Evolutionary conservation across 164 flowering plant genomes (phyloP).

Genomic region (Tetracentron sinense): DNA sequence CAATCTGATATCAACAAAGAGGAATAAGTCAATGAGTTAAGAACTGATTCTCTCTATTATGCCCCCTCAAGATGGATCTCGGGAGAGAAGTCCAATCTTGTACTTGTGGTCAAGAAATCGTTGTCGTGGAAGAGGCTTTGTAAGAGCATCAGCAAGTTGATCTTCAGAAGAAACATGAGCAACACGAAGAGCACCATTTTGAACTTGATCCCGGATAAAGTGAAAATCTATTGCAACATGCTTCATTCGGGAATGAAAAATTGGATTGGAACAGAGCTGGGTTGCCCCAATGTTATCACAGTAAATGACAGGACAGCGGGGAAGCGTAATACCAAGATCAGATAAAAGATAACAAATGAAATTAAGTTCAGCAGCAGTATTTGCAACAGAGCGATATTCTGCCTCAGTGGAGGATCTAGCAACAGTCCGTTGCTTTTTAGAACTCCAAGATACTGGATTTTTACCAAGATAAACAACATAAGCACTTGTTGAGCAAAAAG

Average conservation of each 20-base stretch:
- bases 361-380: not conserved
- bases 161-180: not conserved
- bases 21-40: too few relatives aligned
- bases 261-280: conserved; percentile 8
- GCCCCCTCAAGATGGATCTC: not conserved
- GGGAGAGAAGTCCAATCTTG: not conserved
- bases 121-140: not conserved
- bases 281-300: conserved; percentile 13
- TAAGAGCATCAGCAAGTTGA: conserved; percentile 4
- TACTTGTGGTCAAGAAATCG: not conserved
- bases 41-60: not conserved
- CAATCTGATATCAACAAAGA: too few relatives aligned
- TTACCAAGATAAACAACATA: conserved; percentile 1
- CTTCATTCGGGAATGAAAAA: too few relatives aligned
- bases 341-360: not conserved
- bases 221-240: too few relatives aligned
- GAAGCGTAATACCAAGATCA: conserved; percentile 4
- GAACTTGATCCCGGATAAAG: too few relatives aligned
- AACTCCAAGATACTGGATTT: not conserved
- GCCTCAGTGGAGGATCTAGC: not conserved
- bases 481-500: not conserved
- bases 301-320: not conserved
- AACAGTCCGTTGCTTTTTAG: not conserved
- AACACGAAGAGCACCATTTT: too few relatives aligned
- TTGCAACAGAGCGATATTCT: conserved; percentile 1